Percentiles rank a stretch among this genome's conserved stretches.
These are phyloP conservation scores for Ophiostoma sp. DNA, from an alignment of 2,329 filamentous ascomycete genomes.

Conservation along the genomic window DNA sequence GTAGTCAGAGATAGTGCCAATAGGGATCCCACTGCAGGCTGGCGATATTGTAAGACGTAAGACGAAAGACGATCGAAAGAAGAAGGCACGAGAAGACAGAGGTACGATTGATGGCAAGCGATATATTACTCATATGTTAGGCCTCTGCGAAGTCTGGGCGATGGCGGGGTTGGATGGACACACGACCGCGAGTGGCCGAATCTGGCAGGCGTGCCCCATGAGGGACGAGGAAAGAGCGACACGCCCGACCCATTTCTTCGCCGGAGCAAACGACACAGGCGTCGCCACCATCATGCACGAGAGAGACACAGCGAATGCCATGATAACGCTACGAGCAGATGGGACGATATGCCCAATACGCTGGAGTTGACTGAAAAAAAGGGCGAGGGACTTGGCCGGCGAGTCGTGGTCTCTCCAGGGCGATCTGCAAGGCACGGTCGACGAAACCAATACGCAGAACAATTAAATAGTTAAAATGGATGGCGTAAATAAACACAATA, in stretches of 20 bases:
- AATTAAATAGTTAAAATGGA: no score
- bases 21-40: background rate
- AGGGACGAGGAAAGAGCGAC: slow-evolving; percentile 15
- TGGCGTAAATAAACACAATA: no score
- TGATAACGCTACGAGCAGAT: no score
- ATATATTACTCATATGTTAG: background rate
- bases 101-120: no score
- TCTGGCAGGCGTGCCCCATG: slow-evolving; percentile 1
- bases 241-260: background rate
- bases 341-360: no score
- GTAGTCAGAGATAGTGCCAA: background rate
- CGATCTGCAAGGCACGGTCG: slow-evolving; percentile 15
- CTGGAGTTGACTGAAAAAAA: background rate
- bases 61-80: background rate
- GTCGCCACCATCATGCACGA: background rate
- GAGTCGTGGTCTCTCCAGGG: background rate
- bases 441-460: background rate
- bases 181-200: slow-evolving; percentile 14
- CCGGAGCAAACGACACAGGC: background rate
- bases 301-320: background rate
- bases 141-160: background rate
- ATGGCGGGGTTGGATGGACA: slow-evolving; percentile 18
- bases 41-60: no score
- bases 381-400: background rate
- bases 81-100: background rate